A percentile compares a stretch with the other conserved stretches of the same genome.
Conservation (phyloP, 441 rosid species). For the Francoa sonchifolia region DNA sequence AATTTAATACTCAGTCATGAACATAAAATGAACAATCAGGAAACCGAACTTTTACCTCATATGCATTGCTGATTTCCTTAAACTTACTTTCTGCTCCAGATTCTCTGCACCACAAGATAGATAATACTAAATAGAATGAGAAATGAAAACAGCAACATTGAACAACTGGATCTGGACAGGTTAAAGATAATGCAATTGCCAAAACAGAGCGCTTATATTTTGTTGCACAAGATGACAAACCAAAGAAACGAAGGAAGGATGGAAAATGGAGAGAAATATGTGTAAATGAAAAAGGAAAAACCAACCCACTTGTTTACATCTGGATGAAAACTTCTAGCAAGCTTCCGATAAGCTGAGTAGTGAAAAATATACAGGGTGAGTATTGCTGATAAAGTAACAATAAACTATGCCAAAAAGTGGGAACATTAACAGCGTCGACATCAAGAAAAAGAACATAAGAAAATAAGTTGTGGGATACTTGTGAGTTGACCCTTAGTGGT, state of each 20-base stretch:
- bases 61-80: slow-evolving; percentile 94
- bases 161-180: neutral
- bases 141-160: neutral
- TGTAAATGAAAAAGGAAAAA: neutral
- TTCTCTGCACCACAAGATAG: slow-evolving; percentile 36
- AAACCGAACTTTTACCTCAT: slow-evolving; percentile 49
- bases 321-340: slow-evolving; percentile 85
- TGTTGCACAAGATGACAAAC: no score
- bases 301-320: slow-evolving; percentile 88
- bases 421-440: neutral
- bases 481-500: no score
- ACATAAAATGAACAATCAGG: slow-evolving; percentile 7
- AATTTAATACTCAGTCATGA: slow-evolving; percentile 1
- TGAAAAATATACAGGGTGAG: neutral
- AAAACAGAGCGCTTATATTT: no score
- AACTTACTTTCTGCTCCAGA: slow-evolving; percentile 85
- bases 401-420: neutral
- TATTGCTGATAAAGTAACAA: neutral
- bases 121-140: slow-evolving; percentile 2
- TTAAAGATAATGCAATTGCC: slow-evolving; percentile 3
- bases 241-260: slow-evolving; percentile 1
- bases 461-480: no score
- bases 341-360: slow-evolving; percentile 77
- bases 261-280: slow-evolving; percentile 1
- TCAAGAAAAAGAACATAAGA: neutral